Conservation (phyloP, 202 grass and related monocot genomes). For the Brachypodium distachyon region DNA sequence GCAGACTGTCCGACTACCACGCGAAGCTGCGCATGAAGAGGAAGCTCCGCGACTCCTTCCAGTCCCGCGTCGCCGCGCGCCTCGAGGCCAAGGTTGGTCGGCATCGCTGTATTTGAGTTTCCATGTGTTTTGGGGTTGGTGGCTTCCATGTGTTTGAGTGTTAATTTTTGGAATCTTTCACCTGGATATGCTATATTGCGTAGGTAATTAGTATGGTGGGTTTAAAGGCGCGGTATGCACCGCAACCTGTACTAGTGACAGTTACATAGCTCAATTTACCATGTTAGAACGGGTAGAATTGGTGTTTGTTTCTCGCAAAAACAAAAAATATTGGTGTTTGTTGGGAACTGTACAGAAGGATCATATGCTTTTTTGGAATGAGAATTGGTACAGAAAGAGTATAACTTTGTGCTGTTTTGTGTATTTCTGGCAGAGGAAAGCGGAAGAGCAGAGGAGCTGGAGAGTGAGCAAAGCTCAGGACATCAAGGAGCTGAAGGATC, state of each 20-base stretch:
- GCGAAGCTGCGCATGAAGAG: slow-evolving; percentile 41
- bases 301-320: slow-evolving; percentile 15
- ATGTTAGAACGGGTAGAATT: not conserved
- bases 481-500: slow-evolving; percentile 63
- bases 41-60: slow-evolving; percentile 50
- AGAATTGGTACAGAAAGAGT: not conserved
- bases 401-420: not conserved
- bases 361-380: too few species aligned
- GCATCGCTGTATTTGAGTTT: not conserved
- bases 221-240: not conserved
- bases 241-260: not conserved
- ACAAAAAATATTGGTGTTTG: not conserved
- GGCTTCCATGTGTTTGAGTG: not conserved
- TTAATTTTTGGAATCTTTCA: not conserved
- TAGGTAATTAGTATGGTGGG: not conserved
- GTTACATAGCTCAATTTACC: not conserved
- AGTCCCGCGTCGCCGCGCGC: slow-evolving; percentile 38
- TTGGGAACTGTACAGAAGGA: not conserved
- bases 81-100: slow-evolving; percentile 61
- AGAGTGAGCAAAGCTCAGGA: slow-evolving; percentile 53
- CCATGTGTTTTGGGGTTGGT: not conserved
- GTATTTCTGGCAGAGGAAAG: slow-evolving; percentile 50
- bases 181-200: not conserved
- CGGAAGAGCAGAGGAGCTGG: slow-evolving; percentile 75
- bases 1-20: slow-evolving; percentile 62